Evolutionary conservation across 176 grass and related monocot genomes (phyloP).

Genomic region (Pontederia crassipes): DNA sequence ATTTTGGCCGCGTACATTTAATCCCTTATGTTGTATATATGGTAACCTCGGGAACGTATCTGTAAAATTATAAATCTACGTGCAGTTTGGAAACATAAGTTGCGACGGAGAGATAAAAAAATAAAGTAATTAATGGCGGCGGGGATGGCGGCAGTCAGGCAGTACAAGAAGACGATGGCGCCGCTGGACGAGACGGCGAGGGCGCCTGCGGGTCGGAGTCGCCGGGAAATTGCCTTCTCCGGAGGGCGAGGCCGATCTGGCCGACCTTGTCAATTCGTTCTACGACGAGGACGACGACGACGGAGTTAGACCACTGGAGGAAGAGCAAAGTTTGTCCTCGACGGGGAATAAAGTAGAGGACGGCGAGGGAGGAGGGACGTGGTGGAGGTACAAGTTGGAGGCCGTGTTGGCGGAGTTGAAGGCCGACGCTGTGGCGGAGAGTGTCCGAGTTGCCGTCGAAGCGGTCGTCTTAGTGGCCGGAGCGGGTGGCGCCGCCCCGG

Average conservation of each 20-base stretch:
- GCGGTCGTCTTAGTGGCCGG: conserved; percentile 25
- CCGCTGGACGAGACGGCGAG: conserved; percentile 49
- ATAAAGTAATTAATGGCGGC: too few species aligned
- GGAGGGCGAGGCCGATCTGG: conserved; percentile 31
- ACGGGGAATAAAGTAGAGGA: neutral
- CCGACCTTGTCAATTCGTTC: conserved; percentile 58
- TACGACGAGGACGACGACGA: conserved; percentile 34
- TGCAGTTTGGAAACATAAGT: too few species aligned
- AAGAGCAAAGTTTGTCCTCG: neutral
- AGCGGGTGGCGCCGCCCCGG: conserved; percentile 11
- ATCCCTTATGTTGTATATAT: too few species aligned
- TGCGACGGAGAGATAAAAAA: too few species aligned
- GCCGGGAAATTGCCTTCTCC: conserved; percentile 2
- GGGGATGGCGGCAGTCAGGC: neutral
- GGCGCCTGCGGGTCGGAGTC: conserved; percentile 36
- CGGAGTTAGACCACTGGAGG: neutral
- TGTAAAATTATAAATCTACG: too few species aligned
- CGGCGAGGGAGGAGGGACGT: neutral
- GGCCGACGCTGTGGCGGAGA: conserved; percentile 25
- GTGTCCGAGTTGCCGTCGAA: conserved; percentile 49
- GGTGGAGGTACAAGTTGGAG: conserved; percentile 25
- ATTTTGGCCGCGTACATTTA: too few species aligned
- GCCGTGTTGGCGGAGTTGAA: conserved; percentile 24
- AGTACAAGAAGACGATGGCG: conserved; percentile 44
- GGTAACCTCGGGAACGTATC: too few species aligned